These are phyloP conservation scores for Avena atlantica DNA, from an alignment of 176 grass and related monocot genomes.

Conservation along the genomic window DNA sequence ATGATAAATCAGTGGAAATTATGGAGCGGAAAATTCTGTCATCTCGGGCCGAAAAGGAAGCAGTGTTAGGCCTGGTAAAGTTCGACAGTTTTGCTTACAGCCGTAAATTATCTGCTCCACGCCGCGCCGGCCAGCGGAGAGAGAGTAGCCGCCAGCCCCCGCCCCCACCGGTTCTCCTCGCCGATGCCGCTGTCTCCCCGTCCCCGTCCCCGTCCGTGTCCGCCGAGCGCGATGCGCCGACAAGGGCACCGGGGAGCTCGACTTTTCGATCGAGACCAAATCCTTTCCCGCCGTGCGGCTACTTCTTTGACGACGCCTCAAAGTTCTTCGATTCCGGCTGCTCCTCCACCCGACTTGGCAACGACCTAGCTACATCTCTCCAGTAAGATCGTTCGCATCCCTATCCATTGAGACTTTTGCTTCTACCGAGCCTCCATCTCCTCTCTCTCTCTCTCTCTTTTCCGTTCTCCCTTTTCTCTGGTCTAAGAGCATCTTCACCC, in stretches of 20 bases:
- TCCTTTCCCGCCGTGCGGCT: neutral
- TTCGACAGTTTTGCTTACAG: too few species aligned
- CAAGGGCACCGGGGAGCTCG: neutral
- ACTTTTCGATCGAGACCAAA: neutral
- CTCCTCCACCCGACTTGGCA: neutral
- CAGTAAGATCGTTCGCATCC: neutral
- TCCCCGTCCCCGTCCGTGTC: neutral
- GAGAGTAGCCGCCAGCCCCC: too few species aligned
- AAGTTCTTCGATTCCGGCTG: neutral
- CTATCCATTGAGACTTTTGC: neutral
- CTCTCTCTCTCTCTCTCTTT: neutral
- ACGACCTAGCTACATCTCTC: neutral
- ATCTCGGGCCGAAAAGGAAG: too few species aligned
- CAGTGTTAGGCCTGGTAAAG: too few species aligned
- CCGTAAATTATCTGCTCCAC: too few species aligned
- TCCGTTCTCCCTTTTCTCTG: neutral
- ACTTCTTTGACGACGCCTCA: neutral
- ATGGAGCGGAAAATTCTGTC: too few species aligned
- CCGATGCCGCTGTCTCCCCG: too few species aligned
- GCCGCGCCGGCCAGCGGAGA: too few species aligned
- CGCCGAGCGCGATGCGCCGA: neutral
- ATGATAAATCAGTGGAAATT: too few species aligned
- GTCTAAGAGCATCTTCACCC: neutral
- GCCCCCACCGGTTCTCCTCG: too few species aligned
- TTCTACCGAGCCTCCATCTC: neutral